These are phyloP conservation scores for Pleurotus giganteus DNA, from an alignment of 768 basidiomycete genomes.

Conservation along the genomic window DNA sequence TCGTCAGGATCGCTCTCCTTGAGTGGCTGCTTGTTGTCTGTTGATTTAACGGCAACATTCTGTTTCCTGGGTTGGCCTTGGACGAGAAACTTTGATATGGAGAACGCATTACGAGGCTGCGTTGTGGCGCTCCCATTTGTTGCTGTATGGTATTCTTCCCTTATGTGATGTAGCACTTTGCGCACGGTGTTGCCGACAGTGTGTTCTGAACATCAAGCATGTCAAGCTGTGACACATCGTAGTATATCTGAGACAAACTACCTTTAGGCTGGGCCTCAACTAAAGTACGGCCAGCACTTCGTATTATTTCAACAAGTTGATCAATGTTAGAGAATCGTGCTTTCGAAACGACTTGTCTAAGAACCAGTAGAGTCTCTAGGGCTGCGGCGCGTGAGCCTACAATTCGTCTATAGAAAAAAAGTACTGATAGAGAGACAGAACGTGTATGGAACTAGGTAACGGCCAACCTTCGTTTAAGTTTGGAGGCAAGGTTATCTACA, in stretches of 20 bases:
- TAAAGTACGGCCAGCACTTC: conserved; percentile 73
- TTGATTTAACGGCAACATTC: conserved; percentile 32
- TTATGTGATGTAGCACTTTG: conserved; percentile 88
- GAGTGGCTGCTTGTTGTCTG: conserved; percentile 54
- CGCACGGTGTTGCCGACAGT: conserved; percentile 94
- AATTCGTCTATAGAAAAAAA: conserved; percentile 62
- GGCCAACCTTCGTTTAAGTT: conserved; percentile 69
- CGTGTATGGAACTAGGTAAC: conserved; percentile 3
- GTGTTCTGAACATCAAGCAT: conserved; percentile 58
- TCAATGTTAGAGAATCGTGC: conserved; percentile 86
- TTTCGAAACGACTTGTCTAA: conserved; percentile 87
- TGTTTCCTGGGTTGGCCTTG: conserved; percentile 72
- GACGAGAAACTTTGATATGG: conserved; percentile 81
- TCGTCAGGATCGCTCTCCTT: conserved; percentile 74
- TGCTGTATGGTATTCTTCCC: conserved; percentile 92
- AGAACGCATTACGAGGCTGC: conserved; percentile 45
- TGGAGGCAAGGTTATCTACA: conserved; percentile 69
- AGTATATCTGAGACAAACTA: conserved; percentile 24
- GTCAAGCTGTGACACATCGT: conserved; percentile 12
- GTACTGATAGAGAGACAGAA: conserved; percentile 15
- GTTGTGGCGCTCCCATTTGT: conserved; percentile 43
- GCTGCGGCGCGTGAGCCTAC: conserved; percentile 90
- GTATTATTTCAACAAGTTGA: conserved; percentile 78
- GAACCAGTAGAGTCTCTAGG: conserved; percentile 81
- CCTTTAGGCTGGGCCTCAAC: conserved; percentile 96